Evolutionary conservation across 345 rosid genomes (phyloP).

Genomic region (Melaleuca quinquenervia): DNA sequence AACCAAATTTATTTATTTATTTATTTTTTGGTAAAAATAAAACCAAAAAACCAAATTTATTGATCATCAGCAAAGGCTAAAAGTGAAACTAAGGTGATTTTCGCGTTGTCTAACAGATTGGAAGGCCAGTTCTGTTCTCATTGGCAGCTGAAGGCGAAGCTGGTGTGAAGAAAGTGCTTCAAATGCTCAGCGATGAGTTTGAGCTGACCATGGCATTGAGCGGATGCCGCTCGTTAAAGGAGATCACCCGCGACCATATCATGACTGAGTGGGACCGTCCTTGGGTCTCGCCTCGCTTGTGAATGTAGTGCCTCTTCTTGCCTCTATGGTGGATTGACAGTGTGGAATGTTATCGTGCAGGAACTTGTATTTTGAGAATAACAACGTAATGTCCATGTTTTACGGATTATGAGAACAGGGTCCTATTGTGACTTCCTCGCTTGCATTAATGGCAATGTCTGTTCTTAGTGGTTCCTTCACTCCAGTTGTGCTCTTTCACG

Average conservation of each 20-base stretch:
- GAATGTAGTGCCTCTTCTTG: not conserved
- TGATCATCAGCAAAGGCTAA: not conserved
- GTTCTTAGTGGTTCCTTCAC: not conserved
- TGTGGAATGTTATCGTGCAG: not conserved
- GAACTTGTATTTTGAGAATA: not conserved
- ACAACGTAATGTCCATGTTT: not conserved
- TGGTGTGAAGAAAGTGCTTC: conserved; percentile 57
- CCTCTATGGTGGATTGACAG: not conserved
- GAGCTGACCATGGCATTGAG: conserved; percentile 89
- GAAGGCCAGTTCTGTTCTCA: conserved; percentile 80
- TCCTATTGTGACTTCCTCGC: not conserved
- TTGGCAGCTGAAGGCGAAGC: conserved; percentile 79
- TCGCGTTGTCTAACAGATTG: conserved; percentile 34
- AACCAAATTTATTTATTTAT: no score
- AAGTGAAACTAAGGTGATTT: not conserved
- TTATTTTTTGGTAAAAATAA: no score
- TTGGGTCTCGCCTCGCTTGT: conserved; percentile 27
- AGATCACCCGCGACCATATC: conserved; percentile 69
- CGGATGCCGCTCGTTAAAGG: conserved; percentile 77
- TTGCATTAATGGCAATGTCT: not conserved
- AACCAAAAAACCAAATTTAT: no score
- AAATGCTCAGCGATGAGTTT: conserved; percentile 74
- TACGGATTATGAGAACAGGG: not conserved
- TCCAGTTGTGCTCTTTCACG: no score
- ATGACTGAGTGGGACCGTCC: conserved; percentile 66